Evolutionary conservation across 2,329 filamentous ascomycete species (phyloP).

Genomic region (Fusarium sp.): DNA sequence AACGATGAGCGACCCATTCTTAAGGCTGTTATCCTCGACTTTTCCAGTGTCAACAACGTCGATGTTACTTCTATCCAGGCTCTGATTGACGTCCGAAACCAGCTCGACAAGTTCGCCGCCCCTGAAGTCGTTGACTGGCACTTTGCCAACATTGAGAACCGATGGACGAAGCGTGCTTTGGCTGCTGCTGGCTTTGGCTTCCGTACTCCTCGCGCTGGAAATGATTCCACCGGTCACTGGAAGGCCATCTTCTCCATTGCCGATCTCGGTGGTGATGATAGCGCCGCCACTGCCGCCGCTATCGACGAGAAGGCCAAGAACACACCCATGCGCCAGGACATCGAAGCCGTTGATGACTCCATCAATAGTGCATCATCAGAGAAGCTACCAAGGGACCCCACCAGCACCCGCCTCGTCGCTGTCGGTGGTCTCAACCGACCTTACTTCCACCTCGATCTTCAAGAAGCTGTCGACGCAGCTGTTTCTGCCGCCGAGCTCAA

Average conservation of each 20-base stretch:
- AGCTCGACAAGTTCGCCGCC: slow-evolving; percentile 63
- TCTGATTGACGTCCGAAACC: slow-evolving; percentile 65
- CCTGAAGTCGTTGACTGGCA: slow-evolving; percentile 61
- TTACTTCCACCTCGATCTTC: slow-evolving; percentile 64
- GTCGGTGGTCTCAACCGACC: slow-evolving; percentile 62
- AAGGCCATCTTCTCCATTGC: slow-evolving; percentile 95
- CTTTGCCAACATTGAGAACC: slow-evolving; percentile 64
- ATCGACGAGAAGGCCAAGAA: slow-evolving; percentile 67
- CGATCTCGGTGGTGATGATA: slow-evolving; percentile 79
- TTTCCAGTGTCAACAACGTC: slow-evolving; percentile 65
- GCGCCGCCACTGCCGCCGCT: slow-evolving; percentile 67
- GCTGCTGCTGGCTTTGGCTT: slow-evolving; percentile 65
- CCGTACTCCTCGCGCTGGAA: slow-evolving; percentile 47
- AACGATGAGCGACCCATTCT: slow-evolving; percentile 61
- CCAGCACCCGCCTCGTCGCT: slow-evolving; percentile 51
- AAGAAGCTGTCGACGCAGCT: slow-evolving; percentile 61
- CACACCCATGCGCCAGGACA: slow-evolving; percentile 41
- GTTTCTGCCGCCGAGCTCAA: slow-evolving; percentile 52
- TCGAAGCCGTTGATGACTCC: slow-evolving; percentile 45
- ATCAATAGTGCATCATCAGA: slow-evolving; percentile 43
- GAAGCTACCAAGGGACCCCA: slow-evolving; percentile 46
- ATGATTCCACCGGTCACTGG: slow-evolving; percentile 49
- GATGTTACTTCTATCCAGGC: slow-evolving; percentile 67
- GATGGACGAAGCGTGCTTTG: slow-evolving; percentile 68
- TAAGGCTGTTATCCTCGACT: slow-evolving; percentile 67